Evolutionary conservation across 2,329 filamentous ascomycete genomes (phyloP).

Genomic region (Cladophialophora psammophila): DNA sequence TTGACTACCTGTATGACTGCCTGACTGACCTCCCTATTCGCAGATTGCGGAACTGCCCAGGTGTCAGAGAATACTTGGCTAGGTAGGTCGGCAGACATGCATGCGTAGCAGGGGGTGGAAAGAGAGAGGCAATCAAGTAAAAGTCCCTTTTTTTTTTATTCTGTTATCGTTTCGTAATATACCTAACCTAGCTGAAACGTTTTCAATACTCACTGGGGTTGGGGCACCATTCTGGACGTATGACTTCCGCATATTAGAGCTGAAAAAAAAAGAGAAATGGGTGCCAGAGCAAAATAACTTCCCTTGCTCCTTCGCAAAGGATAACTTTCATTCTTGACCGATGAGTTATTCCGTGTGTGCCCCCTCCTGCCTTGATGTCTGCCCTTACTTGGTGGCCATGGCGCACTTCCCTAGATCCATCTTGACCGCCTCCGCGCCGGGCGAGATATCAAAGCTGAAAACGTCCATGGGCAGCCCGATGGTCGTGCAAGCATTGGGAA

Average conservation of each 20-base stretch:
- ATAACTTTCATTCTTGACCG: neutral
- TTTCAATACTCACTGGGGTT: neutral
- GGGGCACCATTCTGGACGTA: neutral
- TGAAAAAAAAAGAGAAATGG: neutral
- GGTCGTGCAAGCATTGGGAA: conserved; percentile 90
- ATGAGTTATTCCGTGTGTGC: neutral
- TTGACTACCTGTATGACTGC: no score
- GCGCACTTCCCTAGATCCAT: conserved; percentile 76
- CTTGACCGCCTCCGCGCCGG: conserved; percentile 64
- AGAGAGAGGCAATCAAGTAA: neutral
- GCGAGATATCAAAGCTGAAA: conserved; percentile 90
- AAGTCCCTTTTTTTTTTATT: neutral
- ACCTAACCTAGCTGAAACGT: neutral
- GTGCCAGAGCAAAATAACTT: neutral
- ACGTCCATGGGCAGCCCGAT: conserved; percentile 90
- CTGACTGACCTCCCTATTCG: no score
- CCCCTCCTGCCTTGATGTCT: neutral
- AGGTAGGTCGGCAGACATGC: no score
- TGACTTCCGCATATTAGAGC: neutral
- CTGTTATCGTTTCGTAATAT: neutral
- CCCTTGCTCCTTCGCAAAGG: neutral
- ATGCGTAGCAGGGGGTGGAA: no score
- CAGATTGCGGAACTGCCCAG: no score
- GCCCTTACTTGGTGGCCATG: conserved; percentile 24
- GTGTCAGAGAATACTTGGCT: no score